Base-by-base conservation (phyloP, 768 basidiomycete genomes). In the Rubroboletus pulcherrimus region DNA sequence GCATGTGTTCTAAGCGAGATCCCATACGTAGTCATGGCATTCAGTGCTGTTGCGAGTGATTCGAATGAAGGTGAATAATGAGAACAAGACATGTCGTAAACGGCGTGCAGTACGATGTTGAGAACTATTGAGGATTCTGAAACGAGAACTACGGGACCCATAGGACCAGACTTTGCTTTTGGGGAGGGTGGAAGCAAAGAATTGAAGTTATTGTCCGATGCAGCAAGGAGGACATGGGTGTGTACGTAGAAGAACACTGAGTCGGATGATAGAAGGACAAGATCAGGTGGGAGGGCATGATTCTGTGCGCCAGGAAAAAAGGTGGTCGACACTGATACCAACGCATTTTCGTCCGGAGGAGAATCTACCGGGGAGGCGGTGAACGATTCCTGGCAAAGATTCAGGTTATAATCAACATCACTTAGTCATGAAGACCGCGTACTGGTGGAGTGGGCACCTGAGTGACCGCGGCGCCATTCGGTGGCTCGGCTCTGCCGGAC, bases 201-300 rank as follows among this genome's bases (percentile, higher is more conserved):
- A 44, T 79, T 77, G 71, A 92, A 91, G 12, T 70, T 72, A 59
- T 91, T 93, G 33, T 74, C 71, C 12, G 91, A 93, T 11, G 75
- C 78, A 3, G 71, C 64, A 34, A 87, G 75, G 41, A 93, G 73
- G 49, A 82, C 63, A 41, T 81, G 74, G 0, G 77, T 74, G 67
- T 92, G 89, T 7, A 86, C 85, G 64, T 92, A 92, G 78, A 93
- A 93, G 71, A 91, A 90, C 39, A 93, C 89, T 17, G 81, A 79
- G 64, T 93, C 91, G 30, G 83, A 78, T 3, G 89, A 85, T 52
- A 91, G 73, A 48, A 91, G 72, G 61, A 87, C 77, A 42, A 83
- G 61, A 66, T 93, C 86, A 1, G 87, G 82, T 1, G 77, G 75
- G n/a, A 78, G 67, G 0, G 79, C 63, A 35, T 81, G 75, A 57